Evolutionary conservation across 352 stramenopile species (phyloP).

Genomic region (Phytopythium helicoides): DNA sequence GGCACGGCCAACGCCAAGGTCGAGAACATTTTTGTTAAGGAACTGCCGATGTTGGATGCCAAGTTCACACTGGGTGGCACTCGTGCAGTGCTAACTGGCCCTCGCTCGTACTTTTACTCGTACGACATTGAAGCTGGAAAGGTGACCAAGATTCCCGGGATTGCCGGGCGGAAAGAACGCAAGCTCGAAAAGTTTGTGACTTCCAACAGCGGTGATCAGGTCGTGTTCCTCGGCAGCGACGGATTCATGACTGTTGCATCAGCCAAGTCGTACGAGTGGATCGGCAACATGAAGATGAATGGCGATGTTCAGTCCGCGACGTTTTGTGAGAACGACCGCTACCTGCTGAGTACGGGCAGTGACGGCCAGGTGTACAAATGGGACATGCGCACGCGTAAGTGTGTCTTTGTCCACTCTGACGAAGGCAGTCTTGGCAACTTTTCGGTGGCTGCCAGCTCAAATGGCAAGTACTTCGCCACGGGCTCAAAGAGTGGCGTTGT

Average conservation of each 20-base stretch:
- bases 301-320: slow-evolving; percentile 84
- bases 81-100: slow-evolving; percentile 90
- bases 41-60: slow-evolving; percentile 87
- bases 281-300: slow-evolving; percentile 97
- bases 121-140: slow-evolving; percentile 94
- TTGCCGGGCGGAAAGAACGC: slow-evolving; percentile 89
- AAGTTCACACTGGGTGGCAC: slow-evolving; percentile 80
- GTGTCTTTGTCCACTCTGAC: slow-evolving; percentile 76
- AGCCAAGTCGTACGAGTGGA: slow-evolving; percentile 90
- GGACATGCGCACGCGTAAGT: slow-evolving; percentile 88
- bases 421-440: slow-evolving; percentile 87
- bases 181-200: slow-evolving; percentile 91
- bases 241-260: slow-evolving; percentile 95
- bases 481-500: slow-evolving; percentile 96
- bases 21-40: slow-evolving; percentile 88
- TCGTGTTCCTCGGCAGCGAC: slow-evolving; percentile 95
- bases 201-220: slow-evolving; percentile 83
- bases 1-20: slow-evolving; percentile 87
- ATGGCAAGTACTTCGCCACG: slow-evolving; percentile 86
- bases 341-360: slow-evolving; percentile 92
- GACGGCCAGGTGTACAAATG: slow-evolving; percentile 97
- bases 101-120: slow-evolving; percentile 95
- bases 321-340: slow-evolving; percentile 92
- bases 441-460: slow-evolving; percentile 60
- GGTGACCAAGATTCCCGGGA: slow-evolving; percentile 88